Conservation (phyloP, 1,284 basidiomycete genomes). For the Marasmius oreades region DNA sequence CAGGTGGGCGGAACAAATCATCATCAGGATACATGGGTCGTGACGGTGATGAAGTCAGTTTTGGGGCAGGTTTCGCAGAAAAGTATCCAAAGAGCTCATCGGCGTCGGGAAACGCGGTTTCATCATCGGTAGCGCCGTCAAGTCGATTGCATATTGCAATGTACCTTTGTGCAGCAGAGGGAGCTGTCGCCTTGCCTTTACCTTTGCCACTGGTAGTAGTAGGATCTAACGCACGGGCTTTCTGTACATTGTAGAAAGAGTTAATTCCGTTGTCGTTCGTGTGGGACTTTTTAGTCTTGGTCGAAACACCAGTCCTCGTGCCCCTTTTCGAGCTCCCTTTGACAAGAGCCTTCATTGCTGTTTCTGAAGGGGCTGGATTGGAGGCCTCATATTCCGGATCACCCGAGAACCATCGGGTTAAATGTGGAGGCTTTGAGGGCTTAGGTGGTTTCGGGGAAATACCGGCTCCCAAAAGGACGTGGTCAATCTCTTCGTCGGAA, state of each 20-base stretch:
- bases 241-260: not conserved
- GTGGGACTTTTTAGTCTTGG: not conserved
- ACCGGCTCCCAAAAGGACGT: not conserved
- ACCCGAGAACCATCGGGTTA: not conserved
- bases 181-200: slow-evolving; percentile 10
- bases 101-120: not conserved
- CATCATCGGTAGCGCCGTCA: slow-evolving; percentile 2
- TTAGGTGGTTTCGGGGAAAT: not conserved
- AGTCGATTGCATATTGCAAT: not conserved
- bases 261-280: not conserved
- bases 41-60: not conserved
- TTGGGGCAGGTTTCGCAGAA: not conserved
- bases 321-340: not conserved
- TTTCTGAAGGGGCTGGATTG: not conserved
- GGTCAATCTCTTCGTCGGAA: not conserved
- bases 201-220: not conserved
- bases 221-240: not conserved
- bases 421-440: not conserved
- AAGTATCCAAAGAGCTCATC: not conserved
- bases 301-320: no score
- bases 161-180: not conserved
- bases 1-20: not conserved
- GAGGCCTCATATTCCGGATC: not conserved
- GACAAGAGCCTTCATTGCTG: not conserved
- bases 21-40: not conserved